Conservation (phyloP, 129 eudicot genomes). For the Solidago caesia region DNA sequence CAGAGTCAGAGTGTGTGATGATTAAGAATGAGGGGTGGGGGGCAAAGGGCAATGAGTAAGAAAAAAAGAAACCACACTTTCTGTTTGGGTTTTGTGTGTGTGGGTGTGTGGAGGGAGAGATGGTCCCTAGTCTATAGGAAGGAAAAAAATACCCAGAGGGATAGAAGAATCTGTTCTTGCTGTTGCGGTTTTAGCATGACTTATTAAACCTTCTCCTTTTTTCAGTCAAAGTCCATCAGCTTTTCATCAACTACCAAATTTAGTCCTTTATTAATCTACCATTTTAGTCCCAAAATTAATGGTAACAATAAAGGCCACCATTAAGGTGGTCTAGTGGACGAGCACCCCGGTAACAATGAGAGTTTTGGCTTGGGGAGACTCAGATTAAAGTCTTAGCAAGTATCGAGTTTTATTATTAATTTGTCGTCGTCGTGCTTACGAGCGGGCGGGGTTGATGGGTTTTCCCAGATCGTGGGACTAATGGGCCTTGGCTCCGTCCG, state of each 20-base stretch:
- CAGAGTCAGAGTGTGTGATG: slow-evolving; percentile 25
- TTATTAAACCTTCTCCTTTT: neutral
- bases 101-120: slow-evolving; percentile 20
- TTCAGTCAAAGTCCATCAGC: neutral
- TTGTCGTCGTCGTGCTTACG: too few relatives aligned
- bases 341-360: too few relatives aligned
- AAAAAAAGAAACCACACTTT: slow-evolving; percentile 22
- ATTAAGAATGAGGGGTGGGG: slow-evolving; percentile 19
- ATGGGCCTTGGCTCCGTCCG: too few relatives aligned
- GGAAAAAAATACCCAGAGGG: slow-evolving; percentile 27
- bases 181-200: slow-evolving; percentile 28
- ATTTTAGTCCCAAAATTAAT: neutral
- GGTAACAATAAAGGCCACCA: neutral
- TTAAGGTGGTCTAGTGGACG: too few relatives aligned
- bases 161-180: slow-evolving; percentile 37
- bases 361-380: too few relatives aligned
- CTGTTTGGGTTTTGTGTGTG: slow-evolving; percentile 2
- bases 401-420: too few relatives aligned
- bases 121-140: slow-evolving; percentile 54
- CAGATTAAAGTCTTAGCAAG: too few relatives aligned
- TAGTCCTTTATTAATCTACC: slow-evolving; percentile 17
- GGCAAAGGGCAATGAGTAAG: slow-evolving; percentile 34
- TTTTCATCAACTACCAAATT: neutral
- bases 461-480: too few relatives aligned
- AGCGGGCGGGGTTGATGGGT: too few relatives aligned